Evolutionary conservation across 495 filamentous ascomycete species (phyloP), one percentile per base, ranked within the genome.

Genomic region (Hypoxylon lenormandii): DNA sequence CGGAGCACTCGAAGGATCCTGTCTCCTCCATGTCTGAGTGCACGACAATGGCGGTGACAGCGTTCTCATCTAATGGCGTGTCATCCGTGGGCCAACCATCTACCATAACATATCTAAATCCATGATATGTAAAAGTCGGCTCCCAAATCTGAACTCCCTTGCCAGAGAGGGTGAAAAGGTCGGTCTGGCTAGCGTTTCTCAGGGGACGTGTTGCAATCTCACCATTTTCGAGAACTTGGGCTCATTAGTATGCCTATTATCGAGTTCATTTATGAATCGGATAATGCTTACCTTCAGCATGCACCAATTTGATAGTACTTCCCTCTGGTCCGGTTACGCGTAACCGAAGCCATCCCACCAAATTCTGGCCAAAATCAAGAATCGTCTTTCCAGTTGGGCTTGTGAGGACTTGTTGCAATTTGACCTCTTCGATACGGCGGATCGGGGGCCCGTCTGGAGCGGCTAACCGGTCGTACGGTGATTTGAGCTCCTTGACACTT

Each of bases 341-440:
- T 18, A 84, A 66, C 4, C 70, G 70, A n/a, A 86, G 66, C 47
- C 78, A 78, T 3, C 84, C 85, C 4, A 86, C 85, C 10, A 87
- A 73, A 56, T 87, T 88, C 61, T 87, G 85, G 11, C 84, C 84
- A 62, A 86, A 87, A 61, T 88, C 85, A 5, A 88, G 51, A 15
- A 82, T 72, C 15, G 78, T 81, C 43, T 81, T 83, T 10, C 80
- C 80, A 1, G 77, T 73, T 2, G 81, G 80, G 8, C 78, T 83
- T 10, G 58, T 80, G n/a, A 82, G 70, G 15, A 86, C 69, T 10
- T 79, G 56, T 36, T 76, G 50, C 2, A 80, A 66, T 33, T 75
- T 63, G 1, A 83, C 54, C 18, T 79, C 74, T 49, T 80, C 72
- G 0, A 74, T 62, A 13, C 69, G 64, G 10, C 74, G 74, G 23